Conservation (phyloP, 495 filamentous ascomycete genomes). For the Aspergillus ellipticus region DNA sequence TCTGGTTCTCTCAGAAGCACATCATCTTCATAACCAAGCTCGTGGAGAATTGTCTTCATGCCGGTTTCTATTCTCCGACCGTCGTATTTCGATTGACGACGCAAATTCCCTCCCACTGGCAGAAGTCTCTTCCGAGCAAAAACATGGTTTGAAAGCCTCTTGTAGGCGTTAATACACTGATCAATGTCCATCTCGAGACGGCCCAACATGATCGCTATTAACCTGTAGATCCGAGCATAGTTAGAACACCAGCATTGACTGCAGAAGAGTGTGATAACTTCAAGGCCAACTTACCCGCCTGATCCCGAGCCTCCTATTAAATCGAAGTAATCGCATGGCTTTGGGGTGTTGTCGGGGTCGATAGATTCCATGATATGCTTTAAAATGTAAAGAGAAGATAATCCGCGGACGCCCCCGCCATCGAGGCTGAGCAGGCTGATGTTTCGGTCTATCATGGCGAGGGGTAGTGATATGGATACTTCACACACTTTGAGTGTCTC, state of each 20-base stretch:
- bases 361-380: slow-evolving; percentile 44
- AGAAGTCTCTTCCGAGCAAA: slow-evolving; percentile 36
- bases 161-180: slow-evolving; percentile 46
- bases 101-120: slow-evolving; percentile 23
- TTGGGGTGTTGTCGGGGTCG: slow-evolving; percentile 35
- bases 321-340: slow-evolving; percentile 49
- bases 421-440: slow-evolving; percentile 45
- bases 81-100: slow-evolving; percentile 37
- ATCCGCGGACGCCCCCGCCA: slow-evolving; percentile 52
- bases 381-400: slow-evolving; percentile 50
- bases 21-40: slow-evolving; percentile 32
- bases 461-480: neutral
- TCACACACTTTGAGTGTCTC: neutral
- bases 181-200: slow-evolving; percentile 43
- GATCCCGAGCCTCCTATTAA: slow-evolving; percentile 41
- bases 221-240: slow-evolving; percentile 10
- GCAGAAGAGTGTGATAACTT: neutral
- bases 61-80: slow-evolving; percentile 33
- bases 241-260: neutral
- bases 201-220: slow-evolving; percentile 41
- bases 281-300: slow-evolving; percentile 29
- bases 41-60: slow-evolving; percentile 37
- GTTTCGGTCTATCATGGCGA: slow-evolving; percentile 17
- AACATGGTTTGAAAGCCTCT: slow-evolving; percentile 27
- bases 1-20: slow-evolving; percentile 37